Base-by-base conservation (phyloP, 192 early-diverging fungal genomes). In the Tieghemiomyces parasiticus region DNA sequence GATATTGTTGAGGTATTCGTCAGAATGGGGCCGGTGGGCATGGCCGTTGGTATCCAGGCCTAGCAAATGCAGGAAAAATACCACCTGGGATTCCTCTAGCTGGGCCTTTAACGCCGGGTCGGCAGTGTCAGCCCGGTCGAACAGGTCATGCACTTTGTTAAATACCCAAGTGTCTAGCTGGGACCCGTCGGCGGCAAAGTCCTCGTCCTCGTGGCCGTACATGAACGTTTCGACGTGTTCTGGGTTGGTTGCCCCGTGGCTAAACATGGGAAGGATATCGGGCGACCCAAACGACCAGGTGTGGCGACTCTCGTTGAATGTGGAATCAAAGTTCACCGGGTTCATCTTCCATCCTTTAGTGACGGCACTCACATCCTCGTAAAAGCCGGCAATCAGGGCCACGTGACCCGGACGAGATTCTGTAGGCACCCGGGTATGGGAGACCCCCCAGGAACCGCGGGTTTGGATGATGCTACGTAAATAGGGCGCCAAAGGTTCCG, bases 251-350 rank as follows among this genome's bases (percentile, higher is more conserved):
- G 93, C 90, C 42, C 93, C 93, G 4, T 91, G 79, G 10, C 85
- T 79, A 78, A 97, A 97, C 92, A 97, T 97, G 32, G 90, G 91
- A 53, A 97, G 71, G 62, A 97, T 97, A 68, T 97, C 94, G 22
- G 94, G 94, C 50, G 91, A 92, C 25, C 94, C 94, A 72, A 93
- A 97, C 19, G 92, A 94, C 92, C 92, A 97, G 0, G 94, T 95
- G 68, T 97, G 87, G 50, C 82, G 68, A 52, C 82, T 86, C 69
- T 95, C 77, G 75, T 97, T 97, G 71, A 97, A 97, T 24, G 93
- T 79, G 2, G 91, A 93, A 66, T 97, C 94, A 70, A 95, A 97
- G 69, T 93, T 85, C 35, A 97, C 92, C 2, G 92, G 92, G 70
- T 95, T 97, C 82, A 86, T 89, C 67, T 90, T 89, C 94, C 94